Evolutionary conservation across 1,139 yeast genomes (phyloP), one percentile per base, ranked within the genome.

Genomic region (Suhomyces choctaworum): DNA sequence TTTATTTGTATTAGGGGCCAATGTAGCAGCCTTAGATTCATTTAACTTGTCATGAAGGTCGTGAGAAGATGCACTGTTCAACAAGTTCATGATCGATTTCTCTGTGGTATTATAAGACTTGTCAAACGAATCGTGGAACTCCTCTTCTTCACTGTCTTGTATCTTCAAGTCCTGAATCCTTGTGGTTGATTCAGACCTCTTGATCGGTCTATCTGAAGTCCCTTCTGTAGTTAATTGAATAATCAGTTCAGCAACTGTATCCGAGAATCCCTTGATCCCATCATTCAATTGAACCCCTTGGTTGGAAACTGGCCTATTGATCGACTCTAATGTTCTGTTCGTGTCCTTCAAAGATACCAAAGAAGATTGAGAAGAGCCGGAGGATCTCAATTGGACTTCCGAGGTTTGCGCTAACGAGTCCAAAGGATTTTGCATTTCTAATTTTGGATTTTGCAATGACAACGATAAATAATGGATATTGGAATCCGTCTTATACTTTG

Each of bases 181-280:
- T 13, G 19, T 21, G 5, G 32, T 9, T 10, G 37, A 25, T n/a
- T 13, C 15, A 3, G 36, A 29, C 25, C 20, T 34, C 20, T 34
- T 32, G 11, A 29, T 22, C 10, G 27, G 14, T 19, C 30, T 16
- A 16, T 27, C 21, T 8, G n/a, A 22, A 9, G 13, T 13, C 22
- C 29, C 25, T 22, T 31, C 37, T 15, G 34, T 34, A 7, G 42
- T 34, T 7, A 31, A 10, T 9, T 41, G 42, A 10, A 69, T 70
- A 14, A 68, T 54, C 35, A 68, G 53, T 33, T 60, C 68, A 8
- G 70, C 72, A 33, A 65, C 38, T 21, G 60, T 59, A 43, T 69
- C 72, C 1, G 73, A 54, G 36, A 70, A 64, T 1, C 76, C 76
- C 41, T 66, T 67, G 20, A 70, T 66, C 8, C 76, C 76, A 45